Conservation (phyloP, 75 land plant genomes). For the Cupressus sempervirens region DNA sequence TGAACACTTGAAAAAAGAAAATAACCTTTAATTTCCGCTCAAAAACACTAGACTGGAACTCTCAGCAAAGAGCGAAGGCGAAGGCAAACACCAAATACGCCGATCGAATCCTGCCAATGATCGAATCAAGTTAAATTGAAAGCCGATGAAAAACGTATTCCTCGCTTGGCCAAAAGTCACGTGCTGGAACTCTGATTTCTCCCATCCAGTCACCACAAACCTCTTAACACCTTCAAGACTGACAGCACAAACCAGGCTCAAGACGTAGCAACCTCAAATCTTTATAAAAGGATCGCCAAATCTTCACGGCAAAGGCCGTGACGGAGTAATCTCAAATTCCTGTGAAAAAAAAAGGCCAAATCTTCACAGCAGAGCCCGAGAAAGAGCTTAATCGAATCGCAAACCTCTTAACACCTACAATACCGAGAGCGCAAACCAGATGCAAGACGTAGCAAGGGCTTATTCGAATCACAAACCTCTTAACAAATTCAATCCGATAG, state of each 20-base stretch:
- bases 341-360: neutral
- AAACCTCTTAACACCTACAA: neutral
- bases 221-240: neutral
- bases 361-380: neutral
- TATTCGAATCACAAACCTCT: neutral
- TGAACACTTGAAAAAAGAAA: neutral
- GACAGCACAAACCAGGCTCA: too few relatives aligned
- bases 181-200: neutral
- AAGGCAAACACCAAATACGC: neutral
- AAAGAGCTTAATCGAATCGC: neutral
- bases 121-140: neutral
- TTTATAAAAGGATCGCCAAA: neutral
- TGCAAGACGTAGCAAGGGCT: neutral
- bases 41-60: neutral
- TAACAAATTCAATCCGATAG: too few relatives aligned
- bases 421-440: too few relatives aligned
- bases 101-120: neutral
- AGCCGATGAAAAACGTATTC: neutral
- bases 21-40: neutral
- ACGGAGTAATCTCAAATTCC: neutral
- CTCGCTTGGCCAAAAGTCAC: neutral
- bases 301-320: neutral
- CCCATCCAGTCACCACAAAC: neutral
- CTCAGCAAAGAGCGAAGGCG: too few relatives aligned
- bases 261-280: neutral